These are phyloP conservation scores for Porpolomopsis calyptriformis DNA, from an alignment of 768 basidiomycete genomes.

Conservation along the genomic window DNA sequence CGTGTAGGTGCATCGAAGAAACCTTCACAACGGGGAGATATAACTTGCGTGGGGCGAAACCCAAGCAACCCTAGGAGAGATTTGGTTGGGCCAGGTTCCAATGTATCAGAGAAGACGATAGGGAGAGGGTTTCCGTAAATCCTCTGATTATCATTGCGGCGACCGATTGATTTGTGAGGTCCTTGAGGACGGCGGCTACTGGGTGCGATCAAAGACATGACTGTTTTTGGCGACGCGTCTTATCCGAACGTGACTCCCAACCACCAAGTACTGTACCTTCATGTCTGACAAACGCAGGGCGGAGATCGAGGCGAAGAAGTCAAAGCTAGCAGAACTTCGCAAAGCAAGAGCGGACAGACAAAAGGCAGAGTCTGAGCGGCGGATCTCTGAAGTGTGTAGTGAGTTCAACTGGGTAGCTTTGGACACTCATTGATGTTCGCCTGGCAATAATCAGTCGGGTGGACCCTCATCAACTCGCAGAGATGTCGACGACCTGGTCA, in stretches of 20 bases:
- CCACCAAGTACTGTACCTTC: too few relatives aligned
- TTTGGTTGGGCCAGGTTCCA: constrained; percentile 29
- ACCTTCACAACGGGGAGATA: constrained; percentile 69
- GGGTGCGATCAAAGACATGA: constrained; percentile 42
- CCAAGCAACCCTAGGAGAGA: constrained; percentile 46
- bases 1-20: constrained; percentile 67
- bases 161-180: constrained; percentile 39
- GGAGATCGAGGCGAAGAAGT: constrained; percentile 86
- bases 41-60: constrained; percentile 43
- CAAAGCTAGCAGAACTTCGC: constrained; percentile 77
- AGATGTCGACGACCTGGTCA: constrained; percentile 67
- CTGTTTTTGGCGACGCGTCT: constrained; percentile 4
- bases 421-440: not conserved
- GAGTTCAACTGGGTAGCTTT: not conserved
- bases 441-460: constrained; percentile 19
- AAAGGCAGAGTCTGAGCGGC: constrained; percentile 39
- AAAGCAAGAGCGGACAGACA: constrained; percentile 66
- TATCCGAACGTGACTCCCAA: too few relatives aligned
- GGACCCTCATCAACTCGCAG: constrained; percentile 31
- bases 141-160: constrained; percentile 52
- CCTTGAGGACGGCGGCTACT: constrained; percentile 25
- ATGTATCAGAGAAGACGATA: constrained; percentile 33
- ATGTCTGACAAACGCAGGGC: constrained; percentile 63
- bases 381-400: constrained; percentile 27
- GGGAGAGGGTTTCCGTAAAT: constrained; percentile 70